These are phyloP conservation scores for Dichotomocladium elegans DNA, from an alignment of 371 early-diverging fungal genomes.

Conservation along the genomic window DNA sequence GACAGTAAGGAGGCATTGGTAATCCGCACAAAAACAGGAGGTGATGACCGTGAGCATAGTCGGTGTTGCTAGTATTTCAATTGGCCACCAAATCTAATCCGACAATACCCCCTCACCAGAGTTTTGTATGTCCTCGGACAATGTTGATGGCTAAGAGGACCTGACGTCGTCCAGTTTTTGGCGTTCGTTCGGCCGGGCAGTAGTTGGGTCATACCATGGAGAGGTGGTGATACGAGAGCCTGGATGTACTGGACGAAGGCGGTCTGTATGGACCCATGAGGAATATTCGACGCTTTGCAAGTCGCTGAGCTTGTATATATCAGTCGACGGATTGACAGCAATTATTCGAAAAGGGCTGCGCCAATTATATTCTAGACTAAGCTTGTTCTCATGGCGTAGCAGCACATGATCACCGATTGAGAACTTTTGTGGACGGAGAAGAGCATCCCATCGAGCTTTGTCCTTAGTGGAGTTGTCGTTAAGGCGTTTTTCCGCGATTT, in stretches of 20 bases:
- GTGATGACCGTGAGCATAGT: too few species aligned
- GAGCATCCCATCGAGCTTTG: slow-evolving; percentile 7
- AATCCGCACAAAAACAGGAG: too few species aligned
- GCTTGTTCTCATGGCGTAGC: too few species aligned
- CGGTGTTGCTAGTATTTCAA: too few species aligned
- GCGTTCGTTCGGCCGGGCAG: not conserved
- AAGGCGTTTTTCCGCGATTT: slow-evolving; percentile 7
- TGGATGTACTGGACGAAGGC: not conserved
- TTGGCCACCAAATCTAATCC: too few species aligned
- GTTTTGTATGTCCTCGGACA: not conserved
- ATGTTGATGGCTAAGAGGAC: too few species aligned
- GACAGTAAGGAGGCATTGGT: too few species aligned
- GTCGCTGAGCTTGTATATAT: slow-evolving; percentile 7
- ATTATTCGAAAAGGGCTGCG: slow-evolving; percentile 2
- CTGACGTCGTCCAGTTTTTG: not conserved
- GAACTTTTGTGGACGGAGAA: not conserved
- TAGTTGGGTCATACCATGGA: not conserved
- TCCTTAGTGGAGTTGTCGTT: not conserved
- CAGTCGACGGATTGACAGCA: not conserved
- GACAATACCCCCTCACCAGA: not conserved
- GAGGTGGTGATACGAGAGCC: not conserved
- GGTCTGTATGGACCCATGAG: slow-evolving; percentile 2
- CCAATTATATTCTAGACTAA: slow-evolving; percentile 6
- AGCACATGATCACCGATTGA: too few species aligned
- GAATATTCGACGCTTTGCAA: not conserved